phyloP scores from a whole-genome alignment of 495 filamentous ascomycete species.

The Bathelium albidoporum region DNA sequence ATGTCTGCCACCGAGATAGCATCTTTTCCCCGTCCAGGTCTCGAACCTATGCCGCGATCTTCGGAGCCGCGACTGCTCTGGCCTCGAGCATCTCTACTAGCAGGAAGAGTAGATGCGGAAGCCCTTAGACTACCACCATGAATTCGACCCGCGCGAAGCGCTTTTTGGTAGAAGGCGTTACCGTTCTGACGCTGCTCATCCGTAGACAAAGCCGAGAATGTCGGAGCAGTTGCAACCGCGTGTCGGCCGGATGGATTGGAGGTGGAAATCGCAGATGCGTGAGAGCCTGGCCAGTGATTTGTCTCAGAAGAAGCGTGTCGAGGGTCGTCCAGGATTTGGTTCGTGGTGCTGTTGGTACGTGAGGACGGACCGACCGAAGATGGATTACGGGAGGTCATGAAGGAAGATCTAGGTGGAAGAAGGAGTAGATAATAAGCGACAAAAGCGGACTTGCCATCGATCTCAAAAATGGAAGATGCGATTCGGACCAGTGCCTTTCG shows the following conservation, averaged over 20 bases:
- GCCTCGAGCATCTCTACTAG: background rate
- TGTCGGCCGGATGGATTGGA: background rate
- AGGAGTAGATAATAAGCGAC: background rate
- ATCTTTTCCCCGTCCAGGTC: background rate
- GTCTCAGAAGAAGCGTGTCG: background rate
- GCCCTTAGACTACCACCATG: background rate
- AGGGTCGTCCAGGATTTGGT: background rate
- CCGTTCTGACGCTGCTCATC: background rate
- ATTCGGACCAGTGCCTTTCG: too few species aligned
- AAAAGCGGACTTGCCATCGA: too few species aligned
- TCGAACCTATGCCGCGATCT: background rate
- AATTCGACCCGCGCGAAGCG: background rate
- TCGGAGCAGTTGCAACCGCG: background rate
- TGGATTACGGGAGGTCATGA: background rate
- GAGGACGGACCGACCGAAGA: background rate
- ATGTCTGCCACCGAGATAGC: background rate
- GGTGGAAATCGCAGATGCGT: background rate
- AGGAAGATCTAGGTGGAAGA: background rate
- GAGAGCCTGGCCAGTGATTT: background rate
- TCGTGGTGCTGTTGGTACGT: background rate
- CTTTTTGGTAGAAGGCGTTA: background rate
- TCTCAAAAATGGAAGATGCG: too few species aligned
- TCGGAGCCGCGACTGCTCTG: background rate
- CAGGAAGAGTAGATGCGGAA: background rate
- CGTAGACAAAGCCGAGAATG: background rate